phyloP scores from a whole-genome alignment of 2,329 filamentous ascomycete genomes.

The Fusarium coffeatum region DNA sequence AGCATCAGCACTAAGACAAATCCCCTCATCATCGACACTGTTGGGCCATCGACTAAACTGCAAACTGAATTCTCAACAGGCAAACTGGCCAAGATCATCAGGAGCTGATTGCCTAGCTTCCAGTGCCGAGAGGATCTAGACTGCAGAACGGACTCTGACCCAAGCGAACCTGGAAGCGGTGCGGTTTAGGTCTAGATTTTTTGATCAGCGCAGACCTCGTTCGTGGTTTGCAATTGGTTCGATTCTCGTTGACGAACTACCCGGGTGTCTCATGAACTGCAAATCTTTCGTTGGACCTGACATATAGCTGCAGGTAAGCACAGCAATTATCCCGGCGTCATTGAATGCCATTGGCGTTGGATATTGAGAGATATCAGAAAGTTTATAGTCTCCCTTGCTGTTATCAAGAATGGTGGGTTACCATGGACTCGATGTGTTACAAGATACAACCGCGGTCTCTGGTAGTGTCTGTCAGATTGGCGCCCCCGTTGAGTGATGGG shows the following conservation, averaged over 20 bases:
- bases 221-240: background rate
- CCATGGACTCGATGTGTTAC: background rate
- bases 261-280: fast-evolving
- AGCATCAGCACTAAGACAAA: background rate
- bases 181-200: background rate
- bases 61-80: background rate
- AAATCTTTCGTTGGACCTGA: background rate
- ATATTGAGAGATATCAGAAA: fast-evolving
- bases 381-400: background rate
- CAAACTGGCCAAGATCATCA: background rate
- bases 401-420: background rate
- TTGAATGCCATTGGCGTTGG: background rate
- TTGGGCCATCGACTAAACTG: background rate
- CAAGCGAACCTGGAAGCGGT: background rate
- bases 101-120: background rate
- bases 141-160: background rate
- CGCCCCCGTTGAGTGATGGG: background rate
- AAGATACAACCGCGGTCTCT: background rate
- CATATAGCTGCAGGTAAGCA: background rate
- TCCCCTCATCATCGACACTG: background rate
- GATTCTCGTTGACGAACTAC: background rate
- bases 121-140: background rate
- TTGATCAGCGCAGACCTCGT: background rate
- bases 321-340: background rate
- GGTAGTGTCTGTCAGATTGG: background rate